Evolutionary conservation across 495 filamentous ascomycete genomes (phyloP), one percentile per base, ranked within the genome.

Genomic region (Penicillium roqueforti): DNA sequence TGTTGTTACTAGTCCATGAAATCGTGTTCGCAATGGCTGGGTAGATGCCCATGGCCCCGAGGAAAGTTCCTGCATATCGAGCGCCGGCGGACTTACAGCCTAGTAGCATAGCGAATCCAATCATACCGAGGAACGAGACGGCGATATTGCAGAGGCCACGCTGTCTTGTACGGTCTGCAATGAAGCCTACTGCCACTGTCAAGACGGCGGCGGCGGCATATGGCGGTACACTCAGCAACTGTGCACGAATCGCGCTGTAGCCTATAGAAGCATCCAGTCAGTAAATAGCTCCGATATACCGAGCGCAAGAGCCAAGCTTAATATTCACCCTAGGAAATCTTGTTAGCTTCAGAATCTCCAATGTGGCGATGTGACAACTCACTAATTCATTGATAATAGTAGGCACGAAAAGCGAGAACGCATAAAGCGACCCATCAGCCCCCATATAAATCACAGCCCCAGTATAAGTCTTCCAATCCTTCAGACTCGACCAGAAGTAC

Each of bases 11-110:
- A 16, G 85, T 70, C 92, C 92, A 97, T 22, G 84, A 83, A 54
- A 97, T 89, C 0, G 91, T 95, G 64, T 96, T 95, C n/a, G 92
- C 70, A 57, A 96, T 89, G 67, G 82, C 87, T 0, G 92, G 92
- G 61, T 96, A 97, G 59, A 97, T 96, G 0, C 92, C 92, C 47
- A 92, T 70, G 0, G 92, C 92, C 6, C 85, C 90, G 1, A 97
- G 75, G 72, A 95, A 97, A 0, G 83, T 86, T 8, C 87, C 92
- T 0, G 86, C 87, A 63, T 97, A 97, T 51, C 87, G 84, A 5
- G 88, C 80, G 2, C 77, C 78, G 0, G 89, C 69, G 13, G 79
- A 63, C 20, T 81, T 66, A 29, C 70, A 69, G n/a, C 73, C 73
- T 8, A 96, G 68, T 1, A 96, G 80, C 83, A 97, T 90, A 23